These are phyloP conservation scores for Eleusine indica DNA, from an alignment of 176 grass and related monocot species.

Conservation along the genomic window DNA sequence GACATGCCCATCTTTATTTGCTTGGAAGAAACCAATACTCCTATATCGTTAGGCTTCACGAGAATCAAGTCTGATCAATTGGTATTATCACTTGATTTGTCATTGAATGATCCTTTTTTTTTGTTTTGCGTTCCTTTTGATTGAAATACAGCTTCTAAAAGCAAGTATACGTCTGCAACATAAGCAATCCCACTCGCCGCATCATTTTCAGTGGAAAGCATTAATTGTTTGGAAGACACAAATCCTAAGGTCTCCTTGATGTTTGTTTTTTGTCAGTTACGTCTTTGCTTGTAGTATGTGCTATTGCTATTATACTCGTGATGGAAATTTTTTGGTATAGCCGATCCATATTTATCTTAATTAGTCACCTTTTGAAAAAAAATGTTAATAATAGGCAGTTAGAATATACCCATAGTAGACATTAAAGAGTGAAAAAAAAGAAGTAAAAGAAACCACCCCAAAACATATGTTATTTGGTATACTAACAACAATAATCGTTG, in stretches of 20 bases:
- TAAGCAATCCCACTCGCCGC: constrained; percentile 17
- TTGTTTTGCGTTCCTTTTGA: background rate
- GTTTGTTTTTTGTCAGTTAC: constrained; percentile 6
- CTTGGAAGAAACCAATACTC: background rate
- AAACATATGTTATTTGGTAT: constrained; percentile 50
- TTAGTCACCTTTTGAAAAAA: constrained; percentile 42
- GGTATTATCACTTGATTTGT: constrained; percentile 3
- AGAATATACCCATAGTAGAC: constrained; percentile 4
- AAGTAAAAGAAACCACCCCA: constrained; percentile 5
- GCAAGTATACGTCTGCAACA: background rate
- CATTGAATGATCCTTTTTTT: background rate
- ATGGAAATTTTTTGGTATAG: constrained; percentile 34
- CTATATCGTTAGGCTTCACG: background rate
- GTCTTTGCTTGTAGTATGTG: constrained; percentile 34
- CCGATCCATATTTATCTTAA: constrained; percentile 40
- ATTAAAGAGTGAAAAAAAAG: background rate
- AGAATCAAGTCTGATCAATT: background rate
- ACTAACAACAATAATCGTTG: constrained; percentile 37
- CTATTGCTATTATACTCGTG: constrained; percentile 8
- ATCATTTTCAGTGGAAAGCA: constrained; percentile 64
- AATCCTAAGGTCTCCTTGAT: constrained; percentile 32
- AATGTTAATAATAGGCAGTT: constrained; percentile 28
- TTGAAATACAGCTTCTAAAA: constrained; percentile 2
- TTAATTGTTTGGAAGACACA: constrained; percentile 24
- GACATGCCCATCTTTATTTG: background rate